A percentile compares a stretch with the other conserved stretches of the same genome.
These are phyloP conservation scores for Aspergillus melleus DNA, from an alignment of 2,329 filamentous ascomycete species.

Conservation along the genomic window DNA sequence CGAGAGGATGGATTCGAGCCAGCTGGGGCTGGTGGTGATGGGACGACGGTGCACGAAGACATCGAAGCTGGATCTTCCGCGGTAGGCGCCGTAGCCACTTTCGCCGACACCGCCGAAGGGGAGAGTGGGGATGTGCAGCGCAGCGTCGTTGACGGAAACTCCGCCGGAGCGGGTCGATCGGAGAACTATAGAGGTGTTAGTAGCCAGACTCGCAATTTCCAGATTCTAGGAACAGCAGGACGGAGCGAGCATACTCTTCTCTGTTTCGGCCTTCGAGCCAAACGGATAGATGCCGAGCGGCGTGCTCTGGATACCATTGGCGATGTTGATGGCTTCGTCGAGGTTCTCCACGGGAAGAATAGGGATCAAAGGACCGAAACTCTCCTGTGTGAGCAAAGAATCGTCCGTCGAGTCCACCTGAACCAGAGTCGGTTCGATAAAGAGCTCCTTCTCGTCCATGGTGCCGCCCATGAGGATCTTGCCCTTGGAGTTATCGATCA, in stretches of 20 bases:
- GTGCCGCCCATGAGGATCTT: slow-evolving; percentile 85
- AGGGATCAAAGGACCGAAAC: slow-evolving; percentile 89
- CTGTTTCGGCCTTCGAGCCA: slow-evolving; percentile 74
- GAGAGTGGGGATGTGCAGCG: slow-evolving; percentile 71
- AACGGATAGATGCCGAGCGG: slow-evolving; percentile 85
- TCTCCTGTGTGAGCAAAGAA: slow-evolving; percentile 77
- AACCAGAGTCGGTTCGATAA: slow-evolving; percentile 93
- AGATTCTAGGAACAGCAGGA: not conserved
- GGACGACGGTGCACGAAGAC: slow-evolving; percentile 61
- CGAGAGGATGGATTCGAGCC: slow-evolving; percentile 59
- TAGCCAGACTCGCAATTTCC: not conserved
- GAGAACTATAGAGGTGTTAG: slow-evolving; percentile 51
- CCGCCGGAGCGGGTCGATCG: slow-evolving; percentile 66
- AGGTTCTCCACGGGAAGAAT: slow-evolving; percentile 75
- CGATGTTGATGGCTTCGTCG: slow-evolving; percentile 81
- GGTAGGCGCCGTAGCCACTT: slow-evolving; percentile 74
- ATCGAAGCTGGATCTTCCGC: slow-evolving; percentile 69
- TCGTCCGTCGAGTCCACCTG: slow-evolving; percentile 74
- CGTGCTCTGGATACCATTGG: slow-evolving; percentile 78
- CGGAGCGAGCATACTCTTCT: slow-evolving; percentile 58
- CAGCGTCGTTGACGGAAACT: slow-evolving; percentile 58
- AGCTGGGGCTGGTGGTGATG: slow-evolving; percentile 59
- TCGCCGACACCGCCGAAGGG: slow-evolving; percentile 82
- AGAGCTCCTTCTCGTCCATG: slow-evolving; percentile 75
- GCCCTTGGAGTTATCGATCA: slow-evolving; percentile 82